A percentile compares a stretch with the other conserved stretches of the same genome.
Conservation (phyloP, 768 basidiomycete species). For the Leccinellum albellum region DNA sequence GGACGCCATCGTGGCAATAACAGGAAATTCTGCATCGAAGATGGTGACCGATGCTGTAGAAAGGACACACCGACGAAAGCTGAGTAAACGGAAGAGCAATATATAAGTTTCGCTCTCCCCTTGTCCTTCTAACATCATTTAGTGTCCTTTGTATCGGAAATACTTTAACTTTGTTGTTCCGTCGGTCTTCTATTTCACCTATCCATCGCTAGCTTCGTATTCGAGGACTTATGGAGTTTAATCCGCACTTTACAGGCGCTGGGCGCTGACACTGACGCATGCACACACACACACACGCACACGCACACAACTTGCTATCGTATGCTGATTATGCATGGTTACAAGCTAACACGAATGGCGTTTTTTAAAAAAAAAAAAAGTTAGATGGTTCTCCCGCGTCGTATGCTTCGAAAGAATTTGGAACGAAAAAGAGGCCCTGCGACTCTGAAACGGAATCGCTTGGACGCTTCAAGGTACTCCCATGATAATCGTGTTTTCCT, state of each 20-base stretch:
- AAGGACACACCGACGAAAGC: slow-evolving; percentile 28
- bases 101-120: slow-evolving; percentile 16
- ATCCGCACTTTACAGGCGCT: slow-evolving; percentile 10
- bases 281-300: neutral
- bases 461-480: neutral
- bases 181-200: slow-evolving; percentile 22
- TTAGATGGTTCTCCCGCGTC: slow-evolving; percentile 1
- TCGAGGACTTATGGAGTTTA: slow-evolving; percentile 15
- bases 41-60: slow-evolving; percentile 14
- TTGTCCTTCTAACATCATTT: slow-evolving; percentile 11
- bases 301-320: neutral
- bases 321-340: neutral
- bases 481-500: slow-evolving; percentile 1
- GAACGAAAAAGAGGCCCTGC: slow-evolving; percentile 1
- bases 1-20: slow-evolving; percentile 6
- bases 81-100: slow-evolving; percentile 33
- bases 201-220: neutral
- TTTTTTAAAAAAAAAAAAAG: too few relatives aligned
- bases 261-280: slow-evolving; percentile 8
- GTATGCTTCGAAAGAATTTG: slow-evolving; percentile 6
- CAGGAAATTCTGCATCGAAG: slow-evolving; percentile 8
- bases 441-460: neutral
- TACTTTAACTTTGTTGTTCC: slow-evolving; percentile 14
- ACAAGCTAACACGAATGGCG: slow-evolving; percentile 3
- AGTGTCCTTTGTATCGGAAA: slow-evolving; percentile 17